Conservation (phyloP, 2,329 filamentous ascomycete genomes). For the Xylaria sp. region DNA sequence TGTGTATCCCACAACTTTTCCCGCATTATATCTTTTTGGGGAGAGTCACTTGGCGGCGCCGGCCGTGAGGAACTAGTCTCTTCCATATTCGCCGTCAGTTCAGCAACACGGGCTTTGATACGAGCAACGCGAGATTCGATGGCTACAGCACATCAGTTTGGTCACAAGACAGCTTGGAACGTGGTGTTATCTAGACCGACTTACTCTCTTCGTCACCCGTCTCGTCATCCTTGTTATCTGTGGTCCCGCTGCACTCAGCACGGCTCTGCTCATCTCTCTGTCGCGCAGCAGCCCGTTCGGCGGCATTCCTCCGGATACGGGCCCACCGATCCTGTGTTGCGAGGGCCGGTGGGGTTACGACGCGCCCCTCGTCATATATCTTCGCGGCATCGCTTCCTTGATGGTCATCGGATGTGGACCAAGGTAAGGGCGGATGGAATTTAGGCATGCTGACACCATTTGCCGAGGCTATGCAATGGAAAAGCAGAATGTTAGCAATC, state of each 20-base stretch:
- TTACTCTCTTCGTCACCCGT: slow-evolving; percentile 82
- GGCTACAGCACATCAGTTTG: slow-evolving; percentile 62
- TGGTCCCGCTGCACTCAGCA: slow-evolving; percentile 65
- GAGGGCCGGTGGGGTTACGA: slow-evolving; percentile 48
- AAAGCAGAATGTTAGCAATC: slow-evolving; percentile 74
- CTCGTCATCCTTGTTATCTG: slow-evolving; percentile 77
- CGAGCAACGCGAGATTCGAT: slow-evolving; percentile 96
- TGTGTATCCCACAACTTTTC: no score
- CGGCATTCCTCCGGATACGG: slow-evolving; percentile 94
- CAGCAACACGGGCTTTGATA: slow-evolving; percentile 96
- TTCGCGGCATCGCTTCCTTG: slow-evolving; percentile 43
- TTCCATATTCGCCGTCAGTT: slow-evolving; percentile 89
- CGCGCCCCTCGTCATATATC: slow-evolving; percentile 46
- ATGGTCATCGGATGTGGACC: no score
- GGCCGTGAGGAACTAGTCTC: slow-evolving; percentile 52
- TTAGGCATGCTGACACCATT: slow-evolving; percentile 68
- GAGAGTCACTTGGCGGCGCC: slow-evolving; percentile 36
- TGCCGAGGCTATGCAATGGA: slow-evolving; percentile 68
- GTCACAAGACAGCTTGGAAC: neutral
- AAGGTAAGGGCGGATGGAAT: slow-evolving; percentile 83
- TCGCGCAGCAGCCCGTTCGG: slow-evolving; percentile 78
- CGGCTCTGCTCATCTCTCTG: slow-evolving; percentile 73
- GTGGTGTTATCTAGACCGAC: slow-evolving; percentile 29
- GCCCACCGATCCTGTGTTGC: slow-evolving; percentile 86
- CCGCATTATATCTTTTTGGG: no score